These are phyloP conservation scores for Pyrenochaeta sp. DNA, from an alignment of 2,329 filamentous ascomycete genomes.

Conservation along the genomic window DNA sequence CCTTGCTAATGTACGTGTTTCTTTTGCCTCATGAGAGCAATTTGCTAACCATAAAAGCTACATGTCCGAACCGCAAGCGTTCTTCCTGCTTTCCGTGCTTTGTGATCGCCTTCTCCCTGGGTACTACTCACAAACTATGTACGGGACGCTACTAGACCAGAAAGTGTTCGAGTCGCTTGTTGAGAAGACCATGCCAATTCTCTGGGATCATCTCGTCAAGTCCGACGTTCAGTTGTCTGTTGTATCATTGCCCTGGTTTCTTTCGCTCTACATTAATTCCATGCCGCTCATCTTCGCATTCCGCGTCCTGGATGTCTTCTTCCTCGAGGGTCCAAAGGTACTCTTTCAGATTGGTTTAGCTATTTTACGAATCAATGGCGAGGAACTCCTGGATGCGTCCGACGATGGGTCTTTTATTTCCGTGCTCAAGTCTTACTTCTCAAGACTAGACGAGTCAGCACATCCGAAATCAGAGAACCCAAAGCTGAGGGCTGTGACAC, in stretches of 20 bases:
- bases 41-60: constrained; percentile 64
- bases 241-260: constrained; percentile 95
- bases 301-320: constrained; percentile 95
- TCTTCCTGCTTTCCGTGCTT: constrained; percentile 88
- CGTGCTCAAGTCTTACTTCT: constrained; percentile 93
- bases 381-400: constrained; percentile 89
- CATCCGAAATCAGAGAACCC: constrained; percentile 95
- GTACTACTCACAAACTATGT: constrained; percentile 99
- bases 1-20: constrained; percentile 78
- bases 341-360: constrained; percentile 95
- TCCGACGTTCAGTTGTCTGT: constrained; percentile 97
- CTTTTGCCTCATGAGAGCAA: constrained; percentile 10
- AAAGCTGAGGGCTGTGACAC: constrained; percentile 90
- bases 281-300: constrained; percentile 99
- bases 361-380: constrained; percentile 96
- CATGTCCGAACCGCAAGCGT: constrained; percentile 95
- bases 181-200: constrained; percentile 97
- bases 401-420: constrained; percentile 98
- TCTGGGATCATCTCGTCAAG: constrained; percentile 98
- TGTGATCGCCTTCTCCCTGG: constrained; percentile 93
- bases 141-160: constrained; percentile 94
- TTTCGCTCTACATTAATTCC: constrained; percentile 98
- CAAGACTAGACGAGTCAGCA: constrained; percentile 90
- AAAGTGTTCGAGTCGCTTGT: constrained; percentile 97
- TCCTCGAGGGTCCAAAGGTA: constrained; percentile 96